Evolutionary conservation across 495 filamentous ascomycete genomes (phyloP).

Genomic region (Friedmanniomyces simplex): DNA sequence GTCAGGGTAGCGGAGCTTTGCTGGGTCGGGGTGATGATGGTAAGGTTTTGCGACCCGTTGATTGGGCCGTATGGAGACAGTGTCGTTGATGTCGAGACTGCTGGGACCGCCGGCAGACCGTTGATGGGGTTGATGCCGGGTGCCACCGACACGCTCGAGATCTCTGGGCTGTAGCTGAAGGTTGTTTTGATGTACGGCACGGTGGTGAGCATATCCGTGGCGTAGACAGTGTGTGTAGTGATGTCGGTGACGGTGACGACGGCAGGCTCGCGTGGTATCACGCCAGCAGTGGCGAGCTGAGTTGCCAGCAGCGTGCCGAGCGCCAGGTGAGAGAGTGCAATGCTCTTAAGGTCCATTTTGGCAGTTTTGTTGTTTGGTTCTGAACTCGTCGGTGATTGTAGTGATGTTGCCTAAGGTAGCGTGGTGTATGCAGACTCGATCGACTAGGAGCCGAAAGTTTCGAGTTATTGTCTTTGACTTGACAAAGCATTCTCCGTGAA

Average conservation of each 20-base stretch:
- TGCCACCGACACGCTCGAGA: background rate
- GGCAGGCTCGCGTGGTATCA: background rate
- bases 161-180: too few relatives aligned
- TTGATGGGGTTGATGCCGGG: background rate
- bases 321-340: background rate
- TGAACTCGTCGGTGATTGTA: background rate
- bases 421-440: background rate
- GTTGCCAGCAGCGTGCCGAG: background rate
- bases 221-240: background rate
- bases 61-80: background rate
- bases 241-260: background rate
- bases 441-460: background rate
- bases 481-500: background rate
- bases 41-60: background rate
- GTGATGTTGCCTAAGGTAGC: background rate
- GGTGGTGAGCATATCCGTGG: background rate
- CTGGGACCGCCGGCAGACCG: background rate
- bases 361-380: background rate
- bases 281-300: background rate
- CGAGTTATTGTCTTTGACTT: background rate
- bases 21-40: background rate
- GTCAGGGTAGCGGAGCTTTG: background rate
- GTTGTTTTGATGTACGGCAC: background rate
- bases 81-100: background rate
- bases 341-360: background rate